Base-by-base conservation (phyloP, 2,329 filamentous ascomycete genomes). In the Colletotrichum spaethianum region DNA sequence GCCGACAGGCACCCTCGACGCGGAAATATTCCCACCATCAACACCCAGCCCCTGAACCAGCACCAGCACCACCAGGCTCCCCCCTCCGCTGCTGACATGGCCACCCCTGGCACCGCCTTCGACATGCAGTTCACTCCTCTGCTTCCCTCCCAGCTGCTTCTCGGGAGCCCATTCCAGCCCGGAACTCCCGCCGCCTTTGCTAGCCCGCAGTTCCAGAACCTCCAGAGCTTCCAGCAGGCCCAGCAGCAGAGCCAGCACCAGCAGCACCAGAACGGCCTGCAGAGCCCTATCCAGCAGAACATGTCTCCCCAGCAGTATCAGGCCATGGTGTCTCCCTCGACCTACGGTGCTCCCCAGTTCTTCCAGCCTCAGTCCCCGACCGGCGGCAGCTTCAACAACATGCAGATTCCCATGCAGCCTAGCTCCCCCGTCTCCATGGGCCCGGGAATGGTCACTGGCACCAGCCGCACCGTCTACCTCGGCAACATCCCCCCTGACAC, bases 401-500 rank as follows among this genome's bases (percentile, higher is more conserved):
- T 87, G 80, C 84, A 88, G 78, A 82, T 87, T 65, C 82, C 84
- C 67, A 86, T 90, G 80, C 87, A 87, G 79, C 91, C 94, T 46
- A 92, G 91, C 50, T 93, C 94, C 20, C 92, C 93, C 12, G 91
- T 96, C 76, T 89, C 92, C 31, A 91, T 95, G 85, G 90, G 89
- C 38, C 91, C 94, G n/a, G 93, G 93, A 57, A 89, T 97, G 73
- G 90, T 97, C 55, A 95, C 94, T 60, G 94, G 95, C 63, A 98
- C 95, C 12, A 98, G 96, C 88, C 91, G 96, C 76, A 99, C 96
- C 4, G 96, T 99, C 53, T 99, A 99, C 80, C 87, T 99, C 63
- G 96, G 96, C 75, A 99, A 99, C 83, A 98, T 99, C 72, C 96
- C 96, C n/a, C 94, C 95, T 33, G 96, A 99, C 85, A 99, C 96